These are phyloP conservation scores for Amborella trichopoda DNA, from an alignment of 164 flowering plant genomes.

Conservation along the genomic window DNA sequence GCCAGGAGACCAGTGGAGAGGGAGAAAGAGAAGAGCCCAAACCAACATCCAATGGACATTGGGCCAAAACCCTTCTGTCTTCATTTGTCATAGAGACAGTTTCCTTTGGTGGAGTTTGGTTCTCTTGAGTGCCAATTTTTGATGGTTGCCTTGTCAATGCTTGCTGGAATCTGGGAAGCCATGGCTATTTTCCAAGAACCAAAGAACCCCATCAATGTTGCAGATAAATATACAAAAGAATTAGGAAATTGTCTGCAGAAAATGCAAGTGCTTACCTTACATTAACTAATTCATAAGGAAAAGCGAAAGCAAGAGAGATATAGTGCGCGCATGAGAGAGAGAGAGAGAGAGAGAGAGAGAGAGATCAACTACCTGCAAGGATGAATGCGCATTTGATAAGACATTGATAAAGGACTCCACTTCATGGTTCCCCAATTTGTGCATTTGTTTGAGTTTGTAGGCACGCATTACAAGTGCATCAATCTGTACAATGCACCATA, in stretches of 20 bases:
- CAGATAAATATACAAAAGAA: not conserved
- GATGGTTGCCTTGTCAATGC: conserved; percentile 19
- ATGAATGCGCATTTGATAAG: conserved; percentile 48
- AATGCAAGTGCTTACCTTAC: too few species aligned
- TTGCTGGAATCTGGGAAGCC: conserved; percentile 60
- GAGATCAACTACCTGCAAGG: conserved; percentile 66
- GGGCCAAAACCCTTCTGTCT: conserved; percentile 11
- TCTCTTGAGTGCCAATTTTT: conserved; percentile 17
- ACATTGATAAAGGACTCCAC: conserved; percentile 51
- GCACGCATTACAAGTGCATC: conserved; percentile 80
- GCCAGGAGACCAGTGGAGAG: conserved; percentile 97
- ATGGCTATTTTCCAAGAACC: conserved; percentile 35
- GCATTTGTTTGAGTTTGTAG: conserved; percentile 19
- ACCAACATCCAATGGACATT: conserved; percentile 28
- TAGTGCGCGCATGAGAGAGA: not conserved
- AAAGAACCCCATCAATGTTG: not conserved
- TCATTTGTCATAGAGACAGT: conserved; percentile 11
- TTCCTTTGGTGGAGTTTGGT: conserved; percentile 10
- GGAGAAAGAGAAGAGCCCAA: conserved; percentile 52
- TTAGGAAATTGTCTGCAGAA: too few species aligned
- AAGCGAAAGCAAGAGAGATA: not conserved
- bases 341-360: not conserved
- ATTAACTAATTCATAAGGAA: not conserved
- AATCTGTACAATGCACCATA: conserved; percentile 33
- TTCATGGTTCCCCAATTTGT: conserved; percentile 38